Percentiles rank a stretch among this genome's conserved stretches.
Conservation (phyloP, 352 stramenopile genomes). For the Aphanomyces stellatus region DNA sequence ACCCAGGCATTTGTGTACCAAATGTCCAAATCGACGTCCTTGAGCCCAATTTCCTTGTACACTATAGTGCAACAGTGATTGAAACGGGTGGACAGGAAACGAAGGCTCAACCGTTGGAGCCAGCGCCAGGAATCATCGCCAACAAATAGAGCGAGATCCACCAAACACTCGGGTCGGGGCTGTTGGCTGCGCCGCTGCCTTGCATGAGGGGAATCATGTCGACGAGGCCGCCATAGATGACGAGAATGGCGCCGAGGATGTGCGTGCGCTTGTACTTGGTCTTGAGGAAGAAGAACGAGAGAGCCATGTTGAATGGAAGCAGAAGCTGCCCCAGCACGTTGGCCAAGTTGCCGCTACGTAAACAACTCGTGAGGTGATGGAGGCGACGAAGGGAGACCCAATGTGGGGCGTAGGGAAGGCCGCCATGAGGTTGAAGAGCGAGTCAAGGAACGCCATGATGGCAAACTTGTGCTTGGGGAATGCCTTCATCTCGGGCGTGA, state of each 20-base stretch:
- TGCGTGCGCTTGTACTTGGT: conserved; percentile 21
- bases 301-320: conserved; percentile 24
- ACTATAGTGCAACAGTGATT: neutral
- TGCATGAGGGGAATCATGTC: conserved; percentile 21
- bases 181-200: neutral
- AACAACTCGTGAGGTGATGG: neutral
- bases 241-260: conserved; percentile 21
- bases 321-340: conserved; percentile 23
- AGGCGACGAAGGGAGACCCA: neutral
- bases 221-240: conserved; percentile 25
- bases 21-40: conserved; percentile 23
- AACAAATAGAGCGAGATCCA: conserved; percentile 22
- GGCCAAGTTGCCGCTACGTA: conserved; percentile 19
- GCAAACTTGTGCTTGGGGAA: conserved; percentile 23
- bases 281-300: conserved; percentile 21
- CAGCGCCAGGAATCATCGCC: conserved; percentile 15
- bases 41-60: conserved; percentile 26
- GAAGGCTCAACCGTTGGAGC: conserved; percentile 14
- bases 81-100: neutral
- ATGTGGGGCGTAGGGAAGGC: conserved; percentile 21
- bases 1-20: conserved; percentile 23
- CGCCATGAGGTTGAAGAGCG: conserved; percentile 22
- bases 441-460: conserved; percentile 24
- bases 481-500: conserved; percentile 22
- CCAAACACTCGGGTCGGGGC: conserved; percentile 11